Conservation (phyloP, 805 yeast genomes). For the Metschnikowia amazonensis region DNA sequence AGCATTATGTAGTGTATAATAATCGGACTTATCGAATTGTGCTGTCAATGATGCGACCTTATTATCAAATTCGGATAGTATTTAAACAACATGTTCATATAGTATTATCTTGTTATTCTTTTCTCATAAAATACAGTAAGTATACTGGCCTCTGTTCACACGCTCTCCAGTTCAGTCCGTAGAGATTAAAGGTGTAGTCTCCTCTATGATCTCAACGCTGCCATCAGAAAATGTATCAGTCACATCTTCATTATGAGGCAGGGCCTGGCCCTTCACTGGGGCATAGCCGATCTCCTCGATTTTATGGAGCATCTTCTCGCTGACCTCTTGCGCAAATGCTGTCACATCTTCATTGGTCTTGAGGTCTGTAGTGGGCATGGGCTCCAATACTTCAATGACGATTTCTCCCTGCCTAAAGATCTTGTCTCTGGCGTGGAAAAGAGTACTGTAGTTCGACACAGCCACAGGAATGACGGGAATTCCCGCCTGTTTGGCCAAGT, state of each 20-base stretch:
- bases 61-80: no score
- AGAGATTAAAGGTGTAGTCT: constrained; percentile 18
- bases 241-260: not conserved
- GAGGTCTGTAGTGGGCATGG: constrained; percentile 67
- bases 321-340: constrained; percentile 51
- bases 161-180: constrained; percentile 6
- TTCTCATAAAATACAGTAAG: no score
- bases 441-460: constrained; percentile 76
- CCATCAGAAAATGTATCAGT: constrained; percentile 11
- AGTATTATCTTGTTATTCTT: no score
- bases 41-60: no score
- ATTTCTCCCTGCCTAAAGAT: constrained; percentile 78
- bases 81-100: not conserved
- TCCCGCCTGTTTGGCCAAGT: constrained; percentile 87
- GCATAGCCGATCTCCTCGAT: constrained; percentile 42
- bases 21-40: no score
- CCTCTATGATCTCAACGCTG: constrained; percentile 17
- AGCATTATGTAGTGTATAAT: no score
- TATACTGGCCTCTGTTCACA: no score
- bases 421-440: constrained; percentile 57
- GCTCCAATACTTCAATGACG: constrained; percentile 73
- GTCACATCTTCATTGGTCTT: constrained; percentile 65
- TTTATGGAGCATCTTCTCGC: constrained; percentile 52
- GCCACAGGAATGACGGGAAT: constrained; percentile 88
- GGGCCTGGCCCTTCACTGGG: constrained; percentile 7